Conservation (phyloP, 768 basidiomycete genomes). For the Boletus vinaceobasis region DNA sequence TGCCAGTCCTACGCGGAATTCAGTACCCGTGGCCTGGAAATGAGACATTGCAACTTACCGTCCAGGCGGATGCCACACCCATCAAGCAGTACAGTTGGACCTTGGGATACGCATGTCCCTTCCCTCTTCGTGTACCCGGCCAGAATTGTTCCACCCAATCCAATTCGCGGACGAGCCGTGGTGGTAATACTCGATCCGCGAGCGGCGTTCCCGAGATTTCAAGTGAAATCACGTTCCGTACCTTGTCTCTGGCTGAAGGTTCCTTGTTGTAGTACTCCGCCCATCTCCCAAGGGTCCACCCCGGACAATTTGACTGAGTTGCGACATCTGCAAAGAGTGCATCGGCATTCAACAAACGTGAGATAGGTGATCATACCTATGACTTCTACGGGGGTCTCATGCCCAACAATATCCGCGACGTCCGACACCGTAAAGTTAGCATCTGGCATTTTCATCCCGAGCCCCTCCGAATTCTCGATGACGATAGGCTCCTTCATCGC, state of each 20-base stretch:
- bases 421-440: conserved; percentile 70
- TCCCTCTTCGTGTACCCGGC: conserved; percentile 74
- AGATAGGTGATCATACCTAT: conserved; percentile 57
- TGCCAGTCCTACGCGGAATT: conserved; percentile 81
- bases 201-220: conserved; percentile 88
- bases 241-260: conserved; percentile 70
- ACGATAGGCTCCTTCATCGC: conserved; percentile 84
- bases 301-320: conserved; percentile 77
- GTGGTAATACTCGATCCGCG: conserved; percentile 76
- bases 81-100: conserved; percentile 97
- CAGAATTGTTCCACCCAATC: conserved; percentile 98
- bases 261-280: conserved; percentile 78
- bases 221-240: conserved; percentile 92
- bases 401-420: conserved; percentile 77
- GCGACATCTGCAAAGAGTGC: conserved; percentile 62
- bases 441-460: conserved; percentile 90
- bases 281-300: conserved; percentile 92
- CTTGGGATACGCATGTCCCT: conserved; percentile 79
- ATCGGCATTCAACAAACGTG: conserved; percentile 2
- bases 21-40: not conserved
- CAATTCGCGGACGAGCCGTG: conserved; percentile 78
- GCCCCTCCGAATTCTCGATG: conserved; percentile 69
- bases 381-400: conserved; percentile 79
- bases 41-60: conserved; percentile 50
- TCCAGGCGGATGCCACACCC: conserved; percentile 93